These are phyloP conservation scores for Gynostemma pentaphyllum DNA, from an alignment of 306 rosid species.

Conservation along the genomic window DNA sequence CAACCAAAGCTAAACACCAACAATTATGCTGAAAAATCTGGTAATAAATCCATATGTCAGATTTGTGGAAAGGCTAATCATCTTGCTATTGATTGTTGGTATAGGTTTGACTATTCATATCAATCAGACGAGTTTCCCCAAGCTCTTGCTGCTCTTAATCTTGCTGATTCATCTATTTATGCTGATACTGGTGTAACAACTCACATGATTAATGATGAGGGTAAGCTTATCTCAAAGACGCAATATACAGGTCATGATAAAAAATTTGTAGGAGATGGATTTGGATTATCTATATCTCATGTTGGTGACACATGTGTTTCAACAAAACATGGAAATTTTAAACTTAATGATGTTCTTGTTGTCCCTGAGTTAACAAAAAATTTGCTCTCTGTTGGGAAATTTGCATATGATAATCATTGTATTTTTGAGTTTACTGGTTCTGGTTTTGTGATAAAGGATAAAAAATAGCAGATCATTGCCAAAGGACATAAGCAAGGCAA, in stretches of 20 bases:
- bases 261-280: neutral
- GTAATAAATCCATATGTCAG: too few relatives aligned
- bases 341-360: neutral
- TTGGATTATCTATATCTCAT: neutral
- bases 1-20: too few relatives aligned
- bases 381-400: neutral
- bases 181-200: neutral
- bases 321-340: too few relatives aligned
- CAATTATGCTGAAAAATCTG: too few relatives aligned
- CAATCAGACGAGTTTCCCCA: neutral
- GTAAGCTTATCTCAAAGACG: neutral
- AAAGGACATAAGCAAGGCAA: neutral
- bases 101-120: too few relatives aligned
- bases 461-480: neutral
- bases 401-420: neutral
- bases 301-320: neutral
- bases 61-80: too few relatives aligned
- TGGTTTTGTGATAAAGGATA: neutral
- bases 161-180: neutral
- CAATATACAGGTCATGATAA: neutral
- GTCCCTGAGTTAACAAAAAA: neutral
- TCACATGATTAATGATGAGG: neutral
- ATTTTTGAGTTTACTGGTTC: neutral
- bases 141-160: neutral
- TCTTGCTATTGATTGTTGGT: too few relatives aligned